Percentiles rank a stretch among this genome's conserved stretches.
phyloP scores from a whole-genome alignment of 371 early-diverging fungal species.

The Mucor indicus region DNA sequence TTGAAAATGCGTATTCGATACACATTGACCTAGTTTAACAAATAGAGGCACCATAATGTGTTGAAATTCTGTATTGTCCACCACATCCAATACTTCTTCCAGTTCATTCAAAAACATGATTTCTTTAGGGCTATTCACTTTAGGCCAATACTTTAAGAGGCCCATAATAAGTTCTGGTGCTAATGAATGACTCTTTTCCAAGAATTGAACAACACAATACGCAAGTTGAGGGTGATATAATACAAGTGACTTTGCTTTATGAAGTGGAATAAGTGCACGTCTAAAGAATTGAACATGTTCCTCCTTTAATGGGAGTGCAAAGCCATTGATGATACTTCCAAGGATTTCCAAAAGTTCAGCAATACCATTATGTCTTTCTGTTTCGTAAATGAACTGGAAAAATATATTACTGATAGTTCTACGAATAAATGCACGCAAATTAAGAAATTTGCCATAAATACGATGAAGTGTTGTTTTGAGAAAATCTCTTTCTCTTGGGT shows the following conservation, averaged over 20 bases:
- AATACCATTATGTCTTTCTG: conserved; percentile 94
- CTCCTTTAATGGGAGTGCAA: conserved; percentile 94
- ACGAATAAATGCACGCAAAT: conserved; percentile 94
- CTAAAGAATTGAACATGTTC: conserved; percentile 94
- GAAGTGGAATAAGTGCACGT: conserved; percentile 91
- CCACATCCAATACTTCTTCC: conserved; percentile 93
- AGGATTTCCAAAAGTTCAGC: conserved; percentile 95
- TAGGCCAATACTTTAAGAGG: conserved; percentile 94
- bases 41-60: conserved; percentile 89
- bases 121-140: conserved; percentile 96
- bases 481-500: conserved; percentile 96
- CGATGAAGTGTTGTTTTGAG: conserved; percentile 96
- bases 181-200: conserved; percentile 91
- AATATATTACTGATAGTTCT: conserved; percentile 96
- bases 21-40: conserved; percentile 88
- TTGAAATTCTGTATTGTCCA: conserved; percentile 86
- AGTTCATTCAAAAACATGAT: conserved; percentile 97
- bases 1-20: conserved; percentile 96
- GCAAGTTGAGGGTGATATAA: conserved; percentile 95
- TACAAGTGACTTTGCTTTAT: conserved; percentile 89
- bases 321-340: conserved; percentile 98
- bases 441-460: conserved; percentile 96
- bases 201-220: conserved; percentile 95
- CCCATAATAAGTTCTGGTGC: conserved; percentile 85
- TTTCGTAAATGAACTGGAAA: conserved; percentile 95